phyloP scores from a whole-genome alignment of 257 asterid species.

The Solanum chmielewskii region DNA sequence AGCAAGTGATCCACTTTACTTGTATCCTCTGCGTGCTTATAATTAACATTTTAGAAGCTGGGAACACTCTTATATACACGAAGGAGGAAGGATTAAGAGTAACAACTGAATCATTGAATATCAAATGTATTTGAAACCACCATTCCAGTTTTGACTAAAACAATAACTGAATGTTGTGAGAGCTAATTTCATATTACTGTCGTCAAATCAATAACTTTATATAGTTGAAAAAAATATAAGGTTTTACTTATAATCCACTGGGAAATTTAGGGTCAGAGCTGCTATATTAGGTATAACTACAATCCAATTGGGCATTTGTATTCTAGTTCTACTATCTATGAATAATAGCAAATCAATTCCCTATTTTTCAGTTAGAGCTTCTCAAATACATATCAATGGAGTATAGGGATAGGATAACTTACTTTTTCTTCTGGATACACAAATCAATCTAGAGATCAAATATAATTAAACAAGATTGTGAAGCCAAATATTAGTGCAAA shows the following conservation, averaged over 20 bases:
- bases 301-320: no score
- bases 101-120: neutral
- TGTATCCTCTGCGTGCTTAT: constrained; percentile 26
- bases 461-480: no score
- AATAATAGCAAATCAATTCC: neutral
- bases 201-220: neutral
- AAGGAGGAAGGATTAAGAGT: neutral
- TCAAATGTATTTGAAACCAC: neutral
- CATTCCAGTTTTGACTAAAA: neutral
- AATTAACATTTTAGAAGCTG: neutral
- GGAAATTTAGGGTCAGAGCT: no score
- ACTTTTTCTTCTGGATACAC: no score
- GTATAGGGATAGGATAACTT: no score
- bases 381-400: neutral
- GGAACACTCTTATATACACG: neutral
- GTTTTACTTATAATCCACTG: no score
- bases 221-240: no score
- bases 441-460: neutral
- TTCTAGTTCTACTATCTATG: no score
- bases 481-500: neutral
- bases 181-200: neutral
- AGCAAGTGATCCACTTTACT: constrained; percentile 31
- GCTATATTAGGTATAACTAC: no score
- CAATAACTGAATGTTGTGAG: neutral
- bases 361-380: neutral